Evolutionary conservation across 768 basidiomycete genomes (phyloP).

Genomic region (Dioszegia aurantiaca): DNA sequence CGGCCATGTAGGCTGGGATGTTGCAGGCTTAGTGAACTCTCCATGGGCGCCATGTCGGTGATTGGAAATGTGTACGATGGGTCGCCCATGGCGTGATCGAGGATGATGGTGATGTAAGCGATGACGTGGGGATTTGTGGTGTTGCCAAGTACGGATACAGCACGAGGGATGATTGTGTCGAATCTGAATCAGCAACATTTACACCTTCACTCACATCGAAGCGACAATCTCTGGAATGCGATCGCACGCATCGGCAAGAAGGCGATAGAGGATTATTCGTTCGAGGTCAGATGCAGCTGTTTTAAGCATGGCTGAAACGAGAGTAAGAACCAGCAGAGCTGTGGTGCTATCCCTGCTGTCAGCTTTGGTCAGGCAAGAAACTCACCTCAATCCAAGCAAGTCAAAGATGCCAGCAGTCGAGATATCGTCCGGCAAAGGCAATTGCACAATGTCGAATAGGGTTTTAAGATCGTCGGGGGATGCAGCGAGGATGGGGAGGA

Average conservation of each 20-base stretch:
- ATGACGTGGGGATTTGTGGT: conserved; percentile 34
- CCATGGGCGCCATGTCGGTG: conserved; percentile 3
- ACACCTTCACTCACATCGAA: conserved; percentile 61
- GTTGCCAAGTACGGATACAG: conserved; percentile 29
- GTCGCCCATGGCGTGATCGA: conserved; percentile 32
- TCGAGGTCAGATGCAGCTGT: conserved; percentile 76
- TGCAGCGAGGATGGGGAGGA: conserved; percentile 31
- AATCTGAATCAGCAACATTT: conserved; percentile 21
- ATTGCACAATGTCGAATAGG: conserved; percentile 64
- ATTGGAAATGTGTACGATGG: conserved; percentile 31
- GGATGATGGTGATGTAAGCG: conserved; percentile 27
- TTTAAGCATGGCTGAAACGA: conserved; percentile 69
- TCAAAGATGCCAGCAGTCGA: conserved; percentile 18
- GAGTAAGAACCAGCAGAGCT: conserved; percentile 71
- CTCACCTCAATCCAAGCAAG: conserved; percentile 41
- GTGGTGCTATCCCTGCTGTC: conserved; percentile 58
- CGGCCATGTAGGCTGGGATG: conserved; percentile 15
- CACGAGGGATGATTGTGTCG: conserved; percentile 38
- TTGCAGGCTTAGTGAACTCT: conserved; percentile 9
- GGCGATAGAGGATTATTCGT: conserved; percentile 71
- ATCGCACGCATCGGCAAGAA: conserved; percentile 69
- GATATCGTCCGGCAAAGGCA: conserved; percentile 48
- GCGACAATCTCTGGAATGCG: conserved; percentile 69
- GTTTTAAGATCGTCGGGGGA: conserved; percentile 58
- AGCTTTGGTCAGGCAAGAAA: conserved; percentile 3